A percentile compares a stretch with the other conserved stretches of the same genome.
Evolutionary conservation across 805 yeast genomes (phyloP).

Genomic region (Clavispora vitiphila): DNA sequence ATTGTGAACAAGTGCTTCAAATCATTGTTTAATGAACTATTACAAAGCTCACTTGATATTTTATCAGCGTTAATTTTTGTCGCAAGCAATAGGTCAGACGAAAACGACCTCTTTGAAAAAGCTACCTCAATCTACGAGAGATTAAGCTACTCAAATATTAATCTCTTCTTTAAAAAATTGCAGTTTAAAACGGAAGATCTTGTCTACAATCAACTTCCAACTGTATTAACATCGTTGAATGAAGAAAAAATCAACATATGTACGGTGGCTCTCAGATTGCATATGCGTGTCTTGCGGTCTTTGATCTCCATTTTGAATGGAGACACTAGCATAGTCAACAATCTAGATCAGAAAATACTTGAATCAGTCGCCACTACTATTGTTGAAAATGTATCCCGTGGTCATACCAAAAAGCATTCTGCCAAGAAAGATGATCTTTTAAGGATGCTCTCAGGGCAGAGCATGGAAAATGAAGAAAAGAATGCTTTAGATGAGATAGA

Average conservation of each 20-base stretch:
- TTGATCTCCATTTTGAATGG: conserved; percentile 3
- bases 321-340: not conserved
- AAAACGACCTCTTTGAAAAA: conserved; percentile 4
- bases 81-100: conserved; percentile 2
- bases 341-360: conserved; percentile 6
- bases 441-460: conserved; percentile 5
- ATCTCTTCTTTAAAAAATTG: conserved; percentile 12
- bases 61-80: conserved; percentile 19
- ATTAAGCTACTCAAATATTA: conserved; percentile 6
- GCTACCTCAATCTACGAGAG: conserved; percentile 3
- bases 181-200: conserved; percentile 23
- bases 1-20: conserved; percentile 24
- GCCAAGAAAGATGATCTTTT: conserved; percentile 11
- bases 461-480: not conserved
- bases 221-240: conserved; percentile 23
- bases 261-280: conserved; percentile 27
- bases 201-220: conserved; percentile 20
- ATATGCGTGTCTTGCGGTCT: conserved; percentile 20
- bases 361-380: conserved; percentile 12
- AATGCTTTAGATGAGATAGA: conserved; percentile 31
- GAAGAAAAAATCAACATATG: conserved; percentile 28
- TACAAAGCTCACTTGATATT: conserved; percentile 27
- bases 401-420: not conserved
- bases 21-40: conserved; percentile 27
- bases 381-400: conserved; percentile 9